Conservation (phyloP, 78 protist species). For the Carpediemonas membranifera region DNA sequence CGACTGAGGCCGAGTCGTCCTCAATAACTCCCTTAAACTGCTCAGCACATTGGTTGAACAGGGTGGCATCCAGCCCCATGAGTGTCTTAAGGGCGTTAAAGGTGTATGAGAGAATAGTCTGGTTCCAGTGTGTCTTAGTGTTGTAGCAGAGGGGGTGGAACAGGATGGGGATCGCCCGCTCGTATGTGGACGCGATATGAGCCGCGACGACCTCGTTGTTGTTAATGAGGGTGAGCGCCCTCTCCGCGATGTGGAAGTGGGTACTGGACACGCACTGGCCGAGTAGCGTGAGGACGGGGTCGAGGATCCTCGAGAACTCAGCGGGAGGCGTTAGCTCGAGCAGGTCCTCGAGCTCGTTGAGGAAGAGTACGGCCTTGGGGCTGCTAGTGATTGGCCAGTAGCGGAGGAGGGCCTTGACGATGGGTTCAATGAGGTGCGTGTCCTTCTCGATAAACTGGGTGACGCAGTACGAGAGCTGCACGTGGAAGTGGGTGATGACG, state of each 20-base stretch:
- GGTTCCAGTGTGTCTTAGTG: conserved; percentile 46
- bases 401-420: conserved; percentile 39
- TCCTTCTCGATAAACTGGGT: conserved; percentile 73
- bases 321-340: conserved; percentile 42
- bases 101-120: conserved; percentile 37
- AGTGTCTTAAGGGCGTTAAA: conserved; percentile 50
- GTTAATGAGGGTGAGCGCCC: conserved; percentile 58
- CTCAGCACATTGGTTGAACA: conserved; percentile 40
- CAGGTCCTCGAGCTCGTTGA: conserved; percentile 63
- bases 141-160: conserved; percentile 35
- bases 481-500: conserved; percentile 44
- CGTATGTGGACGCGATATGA: conserved; percentile 30
- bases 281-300: conserved; percentile 40
- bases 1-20: too few relatives aligned
- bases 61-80: conserved; percentile 40
- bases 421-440: conserved; percentile 27
- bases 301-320: conserved; percentile 34
- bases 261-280: conserved; percentile 39
- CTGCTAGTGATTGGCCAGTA: conserved; percentile 58
- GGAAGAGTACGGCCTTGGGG: conserved; percentile 55
- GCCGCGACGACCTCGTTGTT: conserved; percentile 53
- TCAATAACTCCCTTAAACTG: conserved; percentile 13
- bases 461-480: conserved; percentile 68
- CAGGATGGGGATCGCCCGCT: conserved; percentile 44
- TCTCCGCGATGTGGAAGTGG: conserved; percentile 62